phyloP scores from a whole-genome alignment of 2,329 filamentous ascomycete genomes.

The Rhinocladiella mackenziei region DNA sequence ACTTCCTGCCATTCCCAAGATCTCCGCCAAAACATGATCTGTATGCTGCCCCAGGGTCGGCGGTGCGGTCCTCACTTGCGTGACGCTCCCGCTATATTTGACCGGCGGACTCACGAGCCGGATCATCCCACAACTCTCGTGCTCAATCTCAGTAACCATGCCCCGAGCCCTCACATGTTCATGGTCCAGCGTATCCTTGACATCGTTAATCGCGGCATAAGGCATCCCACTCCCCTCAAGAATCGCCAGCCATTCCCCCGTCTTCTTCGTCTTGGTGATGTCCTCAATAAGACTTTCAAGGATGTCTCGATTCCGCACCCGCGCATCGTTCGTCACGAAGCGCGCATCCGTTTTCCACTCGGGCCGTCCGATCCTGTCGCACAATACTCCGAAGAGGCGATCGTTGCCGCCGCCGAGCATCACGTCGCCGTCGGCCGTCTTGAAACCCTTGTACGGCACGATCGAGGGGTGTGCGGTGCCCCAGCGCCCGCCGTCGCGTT shows the following conservation, averaged over 20 bases:
- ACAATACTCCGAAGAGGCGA: conserved; percentile 57
- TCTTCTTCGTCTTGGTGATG: conserved; percentile 71
- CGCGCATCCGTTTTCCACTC: conserved; percentile 56
- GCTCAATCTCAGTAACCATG: conserved; percentile 87
- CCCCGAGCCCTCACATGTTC: conserved; percentile 73
- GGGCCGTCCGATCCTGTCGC: conserved; percentile 53
- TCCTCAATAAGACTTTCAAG: conserved; percentile 76
- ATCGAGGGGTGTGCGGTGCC: conserved; percentile 98
- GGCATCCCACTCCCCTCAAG: conserved; percentile 92
- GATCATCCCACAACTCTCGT: conserved; percentile 75
- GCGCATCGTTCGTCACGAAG: conserved; percentile 56
- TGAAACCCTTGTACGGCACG: conserved; percentile 85
- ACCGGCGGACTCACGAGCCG: conserved; percentile 91
- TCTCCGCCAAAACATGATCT: conserved; percentile 63
- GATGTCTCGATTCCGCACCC: conserved; percentile 65
- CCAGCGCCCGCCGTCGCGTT: conserved; percentile 86
- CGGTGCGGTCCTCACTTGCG: conserved; percentile 70
- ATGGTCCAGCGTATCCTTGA: conserved; percentile 78
- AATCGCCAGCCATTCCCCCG: conserved; percentile 77
- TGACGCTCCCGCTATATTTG: conserved; percentile 82
- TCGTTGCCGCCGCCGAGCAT: conserved; percentile 63
- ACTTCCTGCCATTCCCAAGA: conserved; percentile 57
- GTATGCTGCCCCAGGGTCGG: conserved; percentile 87
- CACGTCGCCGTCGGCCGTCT: conserved; percentile 60
- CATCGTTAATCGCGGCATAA: conserved; percentile 90